Conservation (phyloP, 352 stramenopile genomes). For the Pythium coloratum region DNA sequence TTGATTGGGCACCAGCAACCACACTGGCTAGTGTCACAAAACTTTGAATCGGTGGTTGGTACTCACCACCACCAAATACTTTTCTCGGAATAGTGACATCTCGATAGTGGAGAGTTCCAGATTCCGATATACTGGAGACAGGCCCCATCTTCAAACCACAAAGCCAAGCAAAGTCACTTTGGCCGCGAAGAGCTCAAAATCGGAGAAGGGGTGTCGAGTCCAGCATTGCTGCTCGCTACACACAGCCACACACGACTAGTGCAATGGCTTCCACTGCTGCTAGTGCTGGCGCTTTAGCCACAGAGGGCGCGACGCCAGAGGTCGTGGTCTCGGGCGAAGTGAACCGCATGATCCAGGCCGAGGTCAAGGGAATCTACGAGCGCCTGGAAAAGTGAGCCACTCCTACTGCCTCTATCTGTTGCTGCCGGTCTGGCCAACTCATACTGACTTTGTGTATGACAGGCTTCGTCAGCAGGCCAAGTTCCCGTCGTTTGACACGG, state of each 20-base stretch:
- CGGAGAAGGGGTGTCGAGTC: too few relatives aligned
- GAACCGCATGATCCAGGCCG: conserved; percentile 85
- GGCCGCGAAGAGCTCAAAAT: background rate
- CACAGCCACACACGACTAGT: conserved; percentile 5
- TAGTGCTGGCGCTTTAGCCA: conserved; percentile 6
- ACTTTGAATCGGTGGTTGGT: conserved; percentile 4
- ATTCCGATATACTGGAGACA: conserved; percentile 5
- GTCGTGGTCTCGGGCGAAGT: conserved; percentile 57
- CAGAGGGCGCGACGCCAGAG: conserved; percentile 32
- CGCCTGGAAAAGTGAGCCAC: conserved; percentile 50
- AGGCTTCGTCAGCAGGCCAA: conserved; percentile 63
- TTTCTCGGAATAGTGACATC: conserved; percentile 17
- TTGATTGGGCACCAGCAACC: conserved; percentile 32
- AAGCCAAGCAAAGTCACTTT: conserved; percentile 14
- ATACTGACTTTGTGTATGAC: background rate
- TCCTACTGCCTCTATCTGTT: background rate
- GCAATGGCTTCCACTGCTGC: conserved; percentile 10
- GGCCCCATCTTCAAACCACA: conserved; percentile 17
- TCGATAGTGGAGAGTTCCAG: conserved; percentile 6
- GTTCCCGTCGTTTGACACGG: conserved; percentile 78
- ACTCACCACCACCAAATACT: background rate
- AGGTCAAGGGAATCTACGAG: conserved; percentile 68
- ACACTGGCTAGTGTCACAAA: conserved; percentile 21
- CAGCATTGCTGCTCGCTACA: background rate
- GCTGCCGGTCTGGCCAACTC: background rate